Evolutionary conservation across 768 basidiomycete species (phyloP).

Genomic region (Kwoniella newhampshirensis): DNA sequence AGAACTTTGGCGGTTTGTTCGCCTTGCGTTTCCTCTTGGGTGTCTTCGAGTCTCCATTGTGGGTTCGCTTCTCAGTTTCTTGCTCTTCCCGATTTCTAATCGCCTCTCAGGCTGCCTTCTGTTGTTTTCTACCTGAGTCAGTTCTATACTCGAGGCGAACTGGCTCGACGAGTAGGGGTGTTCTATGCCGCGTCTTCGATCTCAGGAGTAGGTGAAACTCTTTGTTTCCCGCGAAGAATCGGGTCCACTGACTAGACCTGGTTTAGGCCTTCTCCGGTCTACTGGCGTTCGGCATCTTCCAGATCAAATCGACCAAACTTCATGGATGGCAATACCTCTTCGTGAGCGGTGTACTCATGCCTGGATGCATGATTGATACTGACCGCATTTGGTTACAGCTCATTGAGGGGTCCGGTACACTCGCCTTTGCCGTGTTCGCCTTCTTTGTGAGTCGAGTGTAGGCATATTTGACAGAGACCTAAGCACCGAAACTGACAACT

Average conservation of each 20-base stretch:
- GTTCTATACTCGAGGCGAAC: slow-evolving; percentile 60
- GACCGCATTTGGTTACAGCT: no score
- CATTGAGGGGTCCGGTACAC: slow-evolving; percentile 43
- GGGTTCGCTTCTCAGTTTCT: not conserved
- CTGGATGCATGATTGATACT: no score
- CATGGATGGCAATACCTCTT: no score
- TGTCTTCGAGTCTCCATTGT: not conserved
- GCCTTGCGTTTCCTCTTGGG: slow-evolving; percentile 27
- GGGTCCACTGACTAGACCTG: slow-evolving; percentile 52
- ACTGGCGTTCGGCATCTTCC: no score
- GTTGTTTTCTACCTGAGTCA: slow-evolving; percentile 60
- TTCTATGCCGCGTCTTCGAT: slow-evolving; percentile 55
- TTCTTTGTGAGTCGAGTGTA: no score
- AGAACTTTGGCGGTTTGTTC: slow-evolving; percentile 24
- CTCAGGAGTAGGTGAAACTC: slow-evolving; percentile 1
- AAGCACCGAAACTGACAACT: no score
- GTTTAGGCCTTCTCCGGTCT: slow-evolving; percentile 58
- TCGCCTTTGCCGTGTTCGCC: slow-evolving; percentile 57
- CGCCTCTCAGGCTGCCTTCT: slow-evolving; percentile 24
- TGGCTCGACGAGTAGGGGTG: slow-evolving; percentile 56
- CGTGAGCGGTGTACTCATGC: no score
- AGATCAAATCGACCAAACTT: no score
- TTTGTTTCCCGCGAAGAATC: no score
- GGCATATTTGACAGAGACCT: no score
- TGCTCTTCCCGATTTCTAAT: no score